Percentiles rank a stretch among this genome's conserved stretches.
Evolutionary conservation across 225 moss, liverwort and hornwort genomes (phyloP).

Genomic region (Rhytidiadelphus loreus): DNA sequence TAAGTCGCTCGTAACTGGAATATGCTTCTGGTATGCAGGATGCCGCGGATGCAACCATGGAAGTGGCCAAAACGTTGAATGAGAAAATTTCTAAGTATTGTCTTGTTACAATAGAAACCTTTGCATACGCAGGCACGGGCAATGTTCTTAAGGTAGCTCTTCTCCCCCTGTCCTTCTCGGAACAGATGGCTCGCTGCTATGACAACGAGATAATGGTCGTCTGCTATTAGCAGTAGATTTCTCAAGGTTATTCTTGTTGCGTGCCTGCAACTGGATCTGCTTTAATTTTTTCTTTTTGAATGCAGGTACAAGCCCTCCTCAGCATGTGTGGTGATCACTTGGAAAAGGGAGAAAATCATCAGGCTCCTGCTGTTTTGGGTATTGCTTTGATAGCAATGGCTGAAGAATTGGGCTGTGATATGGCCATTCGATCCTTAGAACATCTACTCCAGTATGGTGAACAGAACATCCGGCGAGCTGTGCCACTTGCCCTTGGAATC

Average conservation of each 20-base stretch:
- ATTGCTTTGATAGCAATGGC: slow-evolving; percentile 98
- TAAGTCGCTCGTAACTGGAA: neutral
- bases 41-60: slow-evolving; percentile 97
- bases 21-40: slow-evolving; percentile 49
- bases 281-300: neutral
- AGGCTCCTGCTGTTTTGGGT: slow-evolving; percentile 93
- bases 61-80: slow-evolving; percentile 96
- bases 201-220: neutral
- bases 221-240: neutral
- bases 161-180: neutral
- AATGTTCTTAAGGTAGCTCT: slow-evolving; percentile 86
- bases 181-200: neutral
- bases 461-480: slow-evolving; percentile 94
- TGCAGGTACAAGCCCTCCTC: slow-evolving; percentile 80
- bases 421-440: slow-evolving; percentile 96
- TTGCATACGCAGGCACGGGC: slow-evolving; percentile 96
- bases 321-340: slow-evolving; percentile 92
- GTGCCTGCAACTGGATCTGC: neutral
- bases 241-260: neutral
- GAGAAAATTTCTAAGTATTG: slow-evolving; percentile 93
- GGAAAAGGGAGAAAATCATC: slow-evolving; percentile 92
- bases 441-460: slow-evolving; percentile 96
- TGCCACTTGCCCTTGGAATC: slow-evolving; percentile 91
- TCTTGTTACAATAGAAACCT: slow-evolving; percentile 84
- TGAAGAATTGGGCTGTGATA: slow-evolving; percentile 94